Evolutionary conservation across 768 basidiomycete species (phyloP).

Genomic region (Pholiota microspora): DNA sequence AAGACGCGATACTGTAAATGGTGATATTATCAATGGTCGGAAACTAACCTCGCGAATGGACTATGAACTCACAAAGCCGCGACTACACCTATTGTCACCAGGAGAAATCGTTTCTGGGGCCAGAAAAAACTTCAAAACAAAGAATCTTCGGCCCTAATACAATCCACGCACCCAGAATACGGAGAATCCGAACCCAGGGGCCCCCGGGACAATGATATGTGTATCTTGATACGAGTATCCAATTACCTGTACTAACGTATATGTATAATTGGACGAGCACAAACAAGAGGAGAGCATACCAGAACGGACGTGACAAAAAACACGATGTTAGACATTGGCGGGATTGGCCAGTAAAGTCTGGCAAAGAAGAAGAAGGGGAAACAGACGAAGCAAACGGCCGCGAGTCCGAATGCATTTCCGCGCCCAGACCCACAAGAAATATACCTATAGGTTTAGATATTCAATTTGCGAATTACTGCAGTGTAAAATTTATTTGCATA

Average conservation of each 20-base stretch:
- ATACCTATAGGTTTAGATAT: constrained; percentile 44
- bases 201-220: constrained; percentile 43
- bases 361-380: constrained; percentile 73
- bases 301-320: constrained; percentile 62
- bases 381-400: constrained; percentile 61
- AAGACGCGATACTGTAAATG: constrained; percentile 61
- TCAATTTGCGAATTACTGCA: neutral
- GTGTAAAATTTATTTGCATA: constrained; percentile 36
- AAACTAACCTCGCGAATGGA: neutral
- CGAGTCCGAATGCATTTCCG: constrained; percentile 71
- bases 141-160: neutral
- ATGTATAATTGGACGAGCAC: too few relatives aligned
- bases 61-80: constrained; percentile 64
- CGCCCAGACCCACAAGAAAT: constrained; percentile 58
- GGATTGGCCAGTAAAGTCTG: constrained; percentile 72
- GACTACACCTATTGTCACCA: constrained; percentile 69
- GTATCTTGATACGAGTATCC: constrained; percentile 74
- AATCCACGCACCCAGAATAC: constrained; percentile 29
- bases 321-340: constrained; percentile 70
- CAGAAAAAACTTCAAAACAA: neutral
- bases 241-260: constrained; percentile 64
- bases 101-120: constrained; percentile 58
- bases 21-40: neutral
- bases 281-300: constrained; percentile 30
- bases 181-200: constrained; percentile 56